These are phyloP conservation scores for Saturnispora gosingensis DNA, from an alignment of 805 yeast genomes.

Conservation along the genomic window DNA sequence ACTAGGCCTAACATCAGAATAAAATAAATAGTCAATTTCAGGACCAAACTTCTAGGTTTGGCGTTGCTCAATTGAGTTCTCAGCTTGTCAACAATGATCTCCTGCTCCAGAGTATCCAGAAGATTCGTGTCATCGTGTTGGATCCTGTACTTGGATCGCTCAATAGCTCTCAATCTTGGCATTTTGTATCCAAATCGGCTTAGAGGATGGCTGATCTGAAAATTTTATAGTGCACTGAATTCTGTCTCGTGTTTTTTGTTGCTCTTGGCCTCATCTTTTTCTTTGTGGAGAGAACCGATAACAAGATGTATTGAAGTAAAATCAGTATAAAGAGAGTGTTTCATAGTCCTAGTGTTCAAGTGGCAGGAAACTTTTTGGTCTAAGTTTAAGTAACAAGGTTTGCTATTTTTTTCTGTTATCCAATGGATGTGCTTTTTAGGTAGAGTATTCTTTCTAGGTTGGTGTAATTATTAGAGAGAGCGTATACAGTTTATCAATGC, in stretches of 20 bases:
- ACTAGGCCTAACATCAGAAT: slow-evolving; percentile 19
- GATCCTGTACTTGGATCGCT: slow-evolving; percentile 18
- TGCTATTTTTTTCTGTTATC: neutral
- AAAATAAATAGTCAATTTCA: slow-evolving; percentile 13
- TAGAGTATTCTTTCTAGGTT: neutral
- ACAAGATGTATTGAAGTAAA: neutral
- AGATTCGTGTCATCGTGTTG: slow-evolving; percentile 12
- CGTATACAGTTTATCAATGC: slow-evolving; percentile 4
- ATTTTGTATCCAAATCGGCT: slow-evolving; percentile 8
- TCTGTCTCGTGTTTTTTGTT: neutral
- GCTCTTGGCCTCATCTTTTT: neutral
- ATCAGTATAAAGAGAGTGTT: neutral
- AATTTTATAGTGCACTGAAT: neutral
- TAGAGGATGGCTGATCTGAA: neutral
- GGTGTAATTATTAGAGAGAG: neutral
- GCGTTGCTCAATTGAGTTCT: slow-evolving; percentile 10
- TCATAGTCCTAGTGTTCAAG: neutral
- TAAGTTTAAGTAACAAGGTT: neutral
- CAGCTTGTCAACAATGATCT: slow-evolving; percentile 15
- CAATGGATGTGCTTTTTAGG: neutral
- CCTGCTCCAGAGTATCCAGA: slow-evolving; percentile 21
- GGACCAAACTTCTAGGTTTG: slow-evolving; percentile 3
- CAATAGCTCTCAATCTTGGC: slow-evolving; percentile 25
- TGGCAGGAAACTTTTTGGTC: neutral
- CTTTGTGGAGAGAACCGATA: neutral